Evolutionary conservation across 495 filamentous ascomycete genomes (phyloP).

Genomic region (Bathelium albidoporum): DNA sequence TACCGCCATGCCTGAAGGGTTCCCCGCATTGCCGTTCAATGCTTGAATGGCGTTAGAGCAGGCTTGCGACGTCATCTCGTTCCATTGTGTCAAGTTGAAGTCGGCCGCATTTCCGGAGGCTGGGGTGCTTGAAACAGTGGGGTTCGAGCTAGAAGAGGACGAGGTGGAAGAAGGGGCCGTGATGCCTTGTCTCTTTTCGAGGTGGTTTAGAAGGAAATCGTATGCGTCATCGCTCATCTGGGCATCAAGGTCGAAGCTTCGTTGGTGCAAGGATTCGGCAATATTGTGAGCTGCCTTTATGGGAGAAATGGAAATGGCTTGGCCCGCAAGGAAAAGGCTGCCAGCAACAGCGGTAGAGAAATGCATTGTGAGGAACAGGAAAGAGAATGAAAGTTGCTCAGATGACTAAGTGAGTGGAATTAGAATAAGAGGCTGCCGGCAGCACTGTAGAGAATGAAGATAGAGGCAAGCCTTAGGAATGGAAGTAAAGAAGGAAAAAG

Average conservation of each 20-base stretch:
- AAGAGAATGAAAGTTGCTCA: background rate
- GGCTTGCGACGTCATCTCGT: constrained; percentile 40
- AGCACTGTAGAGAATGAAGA: background rate
- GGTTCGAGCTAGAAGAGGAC: background rate
- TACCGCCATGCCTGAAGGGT: constrained; percentile 61
- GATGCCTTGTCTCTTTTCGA: background rate
- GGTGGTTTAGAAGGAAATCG: background rate
- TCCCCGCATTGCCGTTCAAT: constrained; percentile 41
- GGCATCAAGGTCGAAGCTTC: background rate
- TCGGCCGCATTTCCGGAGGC: background rate
- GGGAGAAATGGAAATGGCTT: background rate
- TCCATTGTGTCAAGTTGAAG: constrained; percentile 32
- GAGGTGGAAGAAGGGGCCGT: constrained; percentile 2
- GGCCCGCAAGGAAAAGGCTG: constrained; percentile 1
- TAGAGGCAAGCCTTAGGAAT: background rate
- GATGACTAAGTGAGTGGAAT: background rate
- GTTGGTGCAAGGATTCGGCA: background rate
- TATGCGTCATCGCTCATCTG: background rate
- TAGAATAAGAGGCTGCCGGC: background rate
- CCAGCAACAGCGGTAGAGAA: constrained; percentile 3
- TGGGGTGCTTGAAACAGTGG: background rate
- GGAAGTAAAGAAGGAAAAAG: background rate
- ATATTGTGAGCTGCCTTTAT: background rate
- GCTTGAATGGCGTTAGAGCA: constrained; percentile 39
- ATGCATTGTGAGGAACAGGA: background rate